Evolutionary conservation across 441 rosid species (phyloP).

Genomic region (Adansonia grandidieri): DNA sequence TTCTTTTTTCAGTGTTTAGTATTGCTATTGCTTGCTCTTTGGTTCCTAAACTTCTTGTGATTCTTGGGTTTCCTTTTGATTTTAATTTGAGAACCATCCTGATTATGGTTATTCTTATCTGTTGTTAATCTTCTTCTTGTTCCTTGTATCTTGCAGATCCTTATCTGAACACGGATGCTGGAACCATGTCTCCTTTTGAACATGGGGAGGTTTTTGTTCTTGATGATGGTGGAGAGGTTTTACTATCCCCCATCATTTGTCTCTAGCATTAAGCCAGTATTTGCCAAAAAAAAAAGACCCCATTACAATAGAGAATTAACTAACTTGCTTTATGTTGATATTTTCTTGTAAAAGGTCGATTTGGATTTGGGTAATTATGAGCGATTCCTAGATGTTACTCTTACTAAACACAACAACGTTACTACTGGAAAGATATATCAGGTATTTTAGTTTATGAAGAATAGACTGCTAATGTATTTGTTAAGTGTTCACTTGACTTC

Average conservation of each 20-base stretch:
- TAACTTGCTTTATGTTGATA: constrained; percentile 1
- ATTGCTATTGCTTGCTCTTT: constrained; percentile 6
- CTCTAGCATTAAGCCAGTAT: background rate
- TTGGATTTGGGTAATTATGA: constrained; percentile 81
- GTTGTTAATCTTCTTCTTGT: background rate
- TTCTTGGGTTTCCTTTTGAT: constrained; percentile 5
- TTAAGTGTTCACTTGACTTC: background rate
- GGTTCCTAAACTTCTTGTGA: background rate
- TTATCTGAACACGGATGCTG: constrained; percentile 74
- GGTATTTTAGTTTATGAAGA: constrained; percentile 41
- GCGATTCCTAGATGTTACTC: constrained; percentile 71
- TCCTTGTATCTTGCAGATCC: constrained; percentile 53
- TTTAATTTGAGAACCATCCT: constrained; percentile 2
- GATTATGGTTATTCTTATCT: background rate
- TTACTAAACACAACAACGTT: constrained; percentile 71
- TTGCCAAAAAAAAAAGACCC: background rate
- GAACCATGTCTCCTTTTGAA: constrained; percentile 85
- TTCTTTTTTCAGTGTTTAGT: background rate
- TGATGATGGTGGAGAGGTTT: constrained; percentile 82
- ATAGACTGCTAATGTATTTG: background rate
- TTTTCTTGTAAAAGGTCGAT: constrained; percentile 51
- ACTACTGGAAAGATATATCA: constrained; percentile 83
- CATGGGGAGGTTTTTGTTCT: constrained; percentile 84
- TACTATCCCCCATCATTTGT: background rate
- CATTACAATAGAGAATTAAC: background rate